Base-by-base conservation (phyloP, 1,284 basidiomycete species). In the Phenoliferia sp. region DNA sequence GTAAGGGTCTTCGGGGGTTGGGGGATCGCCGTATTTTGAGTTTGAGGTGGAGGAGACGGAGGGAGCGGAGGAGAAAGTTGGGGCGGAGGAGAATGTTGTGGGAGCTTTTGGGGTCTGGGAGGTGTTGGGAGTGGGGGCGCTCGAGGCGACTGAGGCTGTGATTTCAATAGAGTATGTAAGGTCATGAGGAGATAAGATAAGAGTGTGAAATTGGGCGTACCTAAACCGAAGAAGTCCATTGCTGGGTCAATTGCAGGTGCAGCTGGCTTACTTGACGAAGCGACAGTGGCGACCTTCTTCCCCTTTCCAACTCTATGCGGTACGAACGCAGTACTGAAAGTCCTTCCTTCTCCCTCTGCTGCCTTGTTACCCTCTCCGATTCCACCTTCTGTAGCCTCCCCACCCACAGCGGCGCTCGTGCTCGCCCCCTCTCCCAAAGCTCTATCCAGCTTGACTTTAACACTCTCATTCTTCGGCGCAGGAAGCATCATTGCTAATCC, bases 1-100 rank as follows among this genome's bases (percentile, higher is more conserved):
- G 62, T 76, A 76, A 17, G 75, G 75, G 63, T 76, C 74, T 29
- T 52, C 28, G 19, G 69, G 61, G 2, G 68, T 71, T 2, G 71
- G 69, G 22, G 59, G 33, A 28, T 66, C 54, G 68, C 54, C 54
- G 54, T 56, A 56, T 9, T 26, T 57, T 52, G 57, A 36, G n/a
- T 26, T 57, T 52, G 57, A 36, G 1, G 58, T 17, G 61, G 66
- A 44, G 2, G 55, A 48, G 16, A 48, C 35, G 12, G 58, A 56
- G 61, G 60, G 28, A n/a, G 59, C 57, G 4, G 52, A 17, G 4
- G 54, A 6, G n/a, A 60, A 56, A 33, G 58, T 22, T 3, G 64
- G 56, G 0, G 62, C 67, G n/a, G 70, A 64, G 33, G 59, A 62
- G 57, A 65, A 32, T 12, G 59, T 62, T 19, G 60, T 48, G 15